These are phyloP conservation scores for Vitis hybrid DNA, from an alignment of 177 flowering plant genomes.

Conservation along the genomic window DNA sequence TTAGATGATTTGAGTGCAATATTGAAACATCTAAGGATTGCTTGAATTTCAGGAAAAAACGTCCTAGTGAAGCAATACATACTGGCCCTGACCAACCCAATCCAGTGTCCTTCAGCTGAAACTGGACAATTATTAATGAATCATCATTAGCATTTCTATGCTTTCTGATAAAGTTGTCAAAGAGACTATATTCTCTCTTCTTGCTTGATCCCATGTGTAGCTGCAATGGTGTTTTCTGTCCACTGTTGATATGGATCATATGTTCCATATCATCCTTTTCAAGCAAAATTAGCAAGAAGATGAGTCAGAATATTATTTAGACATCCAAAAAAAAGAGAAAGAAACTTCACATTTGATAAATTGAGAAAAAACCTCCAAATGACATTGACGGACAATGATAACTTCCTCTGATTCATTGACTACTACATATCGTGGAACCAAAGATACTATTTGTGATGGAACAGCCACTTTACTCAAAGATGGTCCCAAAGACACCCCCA, in stretches of 20 bases:
- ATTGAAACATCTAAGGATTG: conserved; percentile 31
- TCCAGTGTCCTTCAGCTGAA: conserved; percentile 46
- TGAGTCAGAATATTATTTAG: not conserved
- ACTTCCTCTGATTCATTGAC: conserved; percentile 64
- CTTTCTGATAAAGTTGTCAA: conserved; percentile 66
- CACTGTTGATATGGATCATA: conserved; percentile 40
- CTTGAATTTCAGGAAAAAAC: conserved; percentile 78
- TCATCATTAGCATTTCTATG: conserved; percentile 62
- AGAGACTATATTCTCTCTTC: conserved; percentile 48
- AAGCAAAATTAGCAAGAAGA: conserved; percentile 10
- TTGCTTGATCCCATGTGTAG: conserved; percentile 36
- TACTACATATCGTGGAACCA: conserved; percentile 73
- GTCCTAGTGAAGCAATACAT: conserved; percentile 83
- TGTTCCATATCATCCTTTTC: conserved; percentile 61
- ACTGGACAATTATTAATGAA: conserved; percentile 52
- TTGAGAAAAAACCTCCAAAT: conserved; percentile 57
- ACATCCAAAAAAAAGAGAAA: not conserved
- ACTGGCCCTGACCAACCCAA: conserved; percentile 91
- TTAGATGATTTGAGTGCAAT: conserved; percentile 29
- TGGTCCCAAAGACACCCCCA: conserved; percentile 73
- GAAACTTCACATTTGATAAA: not conserved
- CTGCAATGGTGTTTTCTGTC: conserved; percentile 51
- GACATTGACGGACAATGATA: conserved; percentile 71
- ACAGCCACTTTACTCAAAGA: conserved; percentile 30
- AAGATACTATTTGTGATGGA: conserved; percentile 58